Conservation (phyloP, 1,139 yeast species). For the Saccharomyces hybrid region DNA sequence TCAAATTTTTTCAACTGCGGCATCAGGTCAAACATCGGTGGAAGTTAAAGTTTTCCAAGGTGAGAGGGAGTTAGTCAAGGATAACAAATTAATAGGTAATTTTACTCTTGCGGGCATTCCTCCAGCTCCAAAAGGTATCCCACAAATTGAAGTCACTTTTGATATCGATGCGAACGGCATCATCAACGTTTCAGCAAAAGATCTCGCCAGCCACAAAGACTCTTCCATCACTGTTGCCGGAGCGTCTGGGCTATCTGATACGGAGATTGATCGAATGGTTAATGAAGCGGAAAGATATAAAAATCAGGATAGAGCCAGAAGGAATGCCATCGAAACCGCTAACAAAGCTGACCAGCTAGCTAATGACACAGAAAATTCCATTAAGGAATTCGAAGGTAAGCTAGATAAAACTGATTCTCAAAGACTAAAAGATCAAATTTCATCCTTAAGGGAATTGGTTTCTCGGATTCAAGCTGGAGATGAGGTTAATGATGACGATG, state of each 20-base stretch:
- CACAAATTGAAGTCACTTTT: constrained; percentile 96
- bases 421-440: constrained; percentile 70
- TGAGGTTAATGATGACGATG: constrained; percentile 69
- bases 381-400: constrained; percentile 92
- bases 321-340: constrained; percentile 88
- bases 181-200: constrained; percentile 97
- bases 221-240: constrained; percentile 99
- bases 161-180: constrained; percentile 99
- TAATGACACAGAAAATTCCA: constrained; percentile 90
- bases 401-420: constrained; percentile 70
- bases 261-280: constrained; percentile 97
- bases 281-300: constrained; percentile 97
- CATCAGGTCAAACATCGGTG: constrained; percentile 97
- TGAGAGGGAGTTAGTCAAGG: constrained; percentile 98
- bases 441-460: constrained; percentile 77
- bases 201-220: constrained; percentile 97
- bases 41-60: constrained; percentile 99
- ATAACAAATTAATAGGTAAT: constrained; percentile 97
- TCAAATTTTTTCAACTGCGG: constrained; percentile 96
- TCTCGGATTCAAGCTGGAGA: constrained; percentile 91
- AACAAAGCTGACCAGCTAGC: constrained; percentile 97
- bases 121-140: constrained; percentile 99
- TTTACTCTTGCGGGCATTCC: constrained; percentile 93
- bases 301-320: constrained; percentile 91
- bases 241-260: constrained; percentile 91